Percentiles rank a stretch among this genome's conserved stretches.
These are phyloP conservation scores for Teratosphaeria epicoccoides DNA, from an alignment of 2,329 filamentous ascomycete genomes.

Conservation along the genomic window DNA sequence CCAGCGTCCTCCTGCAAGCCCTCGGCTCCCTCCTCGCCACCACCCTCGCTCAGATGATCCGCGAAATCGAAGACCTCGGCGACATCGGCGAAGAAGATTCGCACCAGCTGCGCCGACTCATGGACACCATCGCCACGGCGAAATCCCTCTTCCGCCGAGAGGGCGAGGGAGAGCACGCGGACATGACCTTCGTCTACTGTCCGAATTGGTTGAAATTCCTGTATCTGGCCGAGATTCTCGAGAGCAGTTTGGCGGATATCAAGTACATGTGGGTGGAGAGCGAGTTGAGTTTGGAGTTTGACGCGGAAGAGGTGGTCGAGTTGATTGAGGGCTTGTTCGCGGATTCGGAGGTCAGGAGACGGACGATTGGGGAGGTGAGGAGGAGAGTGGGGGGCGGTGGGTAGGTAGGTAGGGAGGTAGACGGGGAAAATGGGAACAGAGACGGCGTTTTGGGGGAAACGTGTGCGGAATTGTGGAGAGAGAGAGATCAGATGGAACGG, in stretches of 20 bases:
- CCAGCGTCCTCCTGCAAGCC: constrained; percentile 51
- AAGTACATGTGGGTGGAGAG: constrained; percentile 55
- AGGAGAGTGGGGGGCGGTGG: constrained; percentile 10
- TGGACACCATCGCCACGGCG: constrained; percentile 44
- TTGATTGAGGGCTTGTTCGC: constrained; percentile 55
- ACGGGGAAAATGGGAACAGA: too few relatives aligned
- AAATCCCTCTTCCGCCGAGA: constrained; percentile 44
- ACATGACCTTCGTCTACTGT: constrained; percentile 50
- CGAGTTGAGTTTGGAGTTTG: constrained; percentile 53
- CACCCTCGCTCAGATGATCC: constrained; percentile 48
- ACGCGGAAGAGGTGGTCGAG: constrained; percentile 50
- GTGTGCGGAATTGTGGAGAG: too few relatives aligned
- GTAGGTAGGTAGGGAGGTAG: not conserved
- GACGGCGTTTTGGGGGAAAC: too few relatives aligned
- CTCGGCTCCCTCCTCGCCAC: constrained; percentile 49
- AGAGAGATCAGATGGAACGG: too few relatives aligned
- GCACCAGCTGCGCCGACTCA: constrained; percentile 47
- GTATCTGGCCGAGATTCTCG: constrained; percentile 52
- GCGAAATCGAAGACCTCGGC: constrained; percentile 51
- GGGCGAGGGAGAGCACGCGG: constrained; percentile 23
- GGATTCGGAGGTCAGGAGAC: constrained; percentile 48
- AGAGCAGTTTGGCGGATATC: constrained; percentile 53
- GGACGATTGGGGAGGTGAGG: constrained; percentile 48
- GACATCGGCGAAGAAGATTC: constrained; percentile 56
- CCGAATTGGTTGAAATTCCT: constrained; percentile 56